Percentiles rank a stretch among this genome's conserved stretches.
phyloP scores from a whole-genome alignment of 1,284 basidiomycete species.

The Abortiporus biennis region DNA sequence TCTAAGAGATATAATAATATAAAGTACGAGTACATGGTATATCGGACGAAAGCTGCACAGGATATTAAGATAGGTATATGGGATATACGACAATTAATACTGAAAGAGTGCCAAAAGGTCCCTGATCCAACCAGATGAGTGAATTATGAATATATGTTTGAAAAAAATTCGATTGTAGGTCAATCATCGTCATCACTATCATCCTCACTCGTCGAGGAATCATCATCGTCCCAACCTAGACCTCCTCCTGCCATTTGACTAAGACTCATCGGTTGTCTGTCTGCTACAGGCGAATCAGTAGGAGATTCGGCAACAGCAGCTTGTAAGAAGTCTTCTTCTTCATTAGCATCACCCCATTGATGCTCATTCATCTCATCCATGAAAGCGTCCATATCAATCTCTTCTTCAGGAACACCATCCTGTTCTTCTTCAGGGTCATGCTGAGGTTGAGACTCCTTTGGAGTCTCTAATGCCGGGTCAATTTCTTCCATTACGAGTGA shows the following conservation, averaged over 20 bases:
- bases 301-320: background rate
- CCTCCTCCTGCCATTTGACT: background rate
- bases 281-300: too few relatives aligned
- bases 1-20: too few relatives aligned
- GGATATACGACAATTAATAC: too few relatives aligned
- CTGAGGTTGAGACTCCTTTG: background rate
- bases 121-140: too few relatives aligned
- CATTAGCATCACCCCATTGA: background rate
- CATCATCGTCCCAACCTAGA: background rate
- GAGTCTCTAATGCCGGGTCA: too few relatives aligned
- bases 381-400: background rate
- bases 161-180: too few relatives aligned
- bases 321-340: background rate
- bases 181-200: background rate
- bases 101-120: too few relatives aligned
- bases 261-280: background rate
- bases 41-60: too few relatives aligned
- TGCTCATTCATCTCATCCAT: background rate
- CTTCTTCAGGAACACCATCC: background rate
- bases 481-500: background rate
- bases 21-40: too few relatives aligned
- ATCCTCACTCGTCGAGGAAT: background rate
- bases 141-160: too few relatives aligned
- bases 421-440: background rate
- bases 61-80: too few relatives aligned